phyloP scores from a whole-genome alignment of 176 grass and related monocot species.

The Triticum timopheevii region DNA sequence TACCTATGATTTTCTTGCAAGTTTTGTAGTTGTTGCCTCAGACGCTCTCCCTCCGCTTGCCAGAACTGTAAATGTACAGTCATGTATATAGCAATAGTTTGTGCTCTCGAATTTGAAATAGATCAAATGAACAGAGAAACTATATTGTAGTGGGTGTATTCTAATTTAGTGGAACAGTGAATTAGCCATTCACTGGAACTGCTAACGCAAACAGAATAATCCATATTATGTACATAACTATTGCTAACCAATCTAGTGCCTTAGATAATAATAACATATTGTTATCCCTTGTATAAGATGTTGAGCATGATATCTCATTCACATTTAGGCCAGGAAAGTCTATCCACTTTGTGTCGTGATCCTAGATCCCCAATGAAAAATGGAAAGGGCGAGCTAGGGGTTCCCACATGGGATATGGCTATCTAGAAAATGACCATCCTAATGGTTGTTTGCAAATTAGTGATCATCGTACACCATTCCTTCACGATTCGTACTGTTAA shows the following conservation, averaged over 20 bases:
- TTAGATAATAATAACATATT: too few relatives aligned
- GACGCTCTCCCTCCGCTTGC: conserved; percentile 56
- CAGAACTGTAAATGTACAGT: conserved; percentile 45
- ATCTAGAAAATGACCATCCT: background rate
- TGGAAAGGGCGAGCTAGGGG: too few relatives aligned
- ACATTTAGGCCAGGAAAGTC: too few relatives aligned
- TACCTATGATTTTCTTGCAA: conserved; percentile 66
- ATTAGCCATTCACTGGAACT: background rate
- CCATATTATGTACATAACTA: too few relatives aligned
- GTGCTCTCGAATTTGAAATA: background rate
- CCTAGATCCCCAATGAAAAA: background rate
- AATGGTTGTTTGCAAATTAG: background rate
- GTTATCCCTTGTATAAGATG: too few relatives aligned
- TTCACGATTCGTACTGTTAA: background rate
- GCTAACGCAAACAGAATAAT: background rate
- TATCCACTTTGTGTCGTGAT: background rate
- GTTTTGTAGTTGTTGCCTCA: conserved; percentile 67
- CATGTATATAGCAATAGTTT: background rate
- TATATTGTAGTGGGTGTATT: too few relatives aligned
- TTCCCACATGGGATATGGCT: too few relatives aligned
- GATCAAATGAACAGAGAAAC: background rate
- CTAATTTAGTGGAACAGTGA: too few relatives aligned
- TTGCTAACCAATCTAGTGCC: too few relatives aligned
- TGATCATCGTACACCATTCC: background rate
- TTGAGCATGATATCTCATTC: too few relatives aligned